phyloP scores from a whole-genome alignment of 768 basidiomycete genomes.

The Cystofilobasidium bisporidii region DNA sequence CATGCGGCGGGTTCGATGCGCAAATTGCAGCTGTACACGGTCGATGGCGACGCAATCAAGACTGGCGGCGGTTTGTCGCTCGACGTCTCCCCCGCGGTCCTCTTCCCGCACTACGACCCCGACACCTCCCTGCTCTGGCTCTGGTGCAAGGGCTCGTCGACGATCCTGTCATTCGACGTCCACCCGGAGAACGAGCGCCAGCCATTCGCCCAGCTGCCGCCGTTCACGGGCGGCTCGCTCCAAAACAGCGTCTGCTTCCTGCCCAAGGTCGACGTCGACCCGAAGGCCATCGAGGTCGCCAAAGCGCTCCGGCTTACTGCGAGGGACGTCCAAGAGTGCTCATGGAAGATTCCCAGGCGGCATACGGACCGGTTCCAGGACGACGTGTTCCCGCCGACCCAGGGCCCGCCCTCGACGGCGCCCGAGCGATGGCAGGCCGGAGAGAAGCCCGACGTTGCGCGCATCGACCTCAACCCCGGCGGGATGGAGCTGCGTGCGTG shows the following conservation, averaged over 20 bases:
- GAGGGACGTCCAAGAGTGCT: constrained; percentile 37
- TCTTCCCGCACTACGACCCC: constrained; percentile 40
- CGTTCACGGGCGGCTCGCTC: constrained; percentile 36
- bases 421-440: constrained; percentile 37
- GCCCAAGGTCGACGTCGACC: constrained; percentile 38
- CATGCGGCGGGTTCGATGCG: constrained; percentile 39
- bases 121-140: constrained; percentile 40
- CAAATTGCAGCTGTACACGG: constrained; percentile 37
- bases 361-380: constrained; percentile 35
- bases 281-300: constrained; percentile 39
- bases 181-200: constrained; percentile 29
- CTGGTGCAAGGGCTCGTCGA: constrained; percentile 37
- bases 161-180: constrained; percentile 39
- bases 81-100: constrained; percentile 40
- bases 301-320: constrained; percentile 37
- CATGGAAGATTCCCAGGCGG: constrained; percentile 39
- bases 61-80: constrained; percentile 32
- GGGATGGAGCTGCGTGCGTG: constrained; percentile 39
- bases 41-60: constrained; percentile 28
- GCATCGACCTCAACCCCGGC: constrained; percentile 34
- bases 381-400: constrained; percentile 40
- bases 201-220: constrained; percentile 36
- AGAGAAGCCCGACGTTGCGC: constrained; percentile 19
- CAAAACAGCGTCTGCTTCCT: constrained; percentile 38
- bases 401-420: constrained; percentile 30